Evolutionary conservation across 2,329 filamentous ascomycete species (phyloP), one percentile per base, ranked within the genome.

Genomic region (Pseudopithomyces maydicus): DNA sequence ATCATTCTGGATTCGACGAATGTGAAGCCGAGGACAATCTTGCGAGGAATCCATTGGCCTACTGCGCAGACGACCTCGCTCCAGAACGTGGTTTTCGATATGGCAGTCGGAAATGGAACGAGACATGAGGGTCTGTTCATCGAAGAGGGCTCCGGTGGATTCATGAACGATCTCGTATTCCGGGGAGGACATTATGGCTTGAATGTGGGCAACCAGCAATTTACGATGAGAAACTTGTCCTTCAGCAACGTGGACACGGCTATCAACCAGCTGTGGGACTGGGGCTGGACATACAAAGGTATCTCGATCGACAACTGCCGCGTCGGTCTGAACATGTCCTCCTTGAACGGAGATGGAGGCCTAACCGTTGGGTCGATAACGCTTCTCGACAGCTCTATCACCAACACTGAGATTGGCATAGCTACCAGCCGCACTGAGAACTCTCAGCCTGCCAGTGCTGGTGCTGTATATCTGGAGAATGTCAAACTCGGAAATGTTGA

Each of bases 1-100:
- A 80, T 91, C 47, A 77, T 87, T 54, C 78, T 90, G 38, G 88
- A 90, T 66, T 77, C 81, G 36, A 85, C 82, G 1, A 72, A 74
- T 1, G 78, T 86, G 0, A 78, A 81, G 22, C 71, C 81, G 0
- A 65, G 73, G n/a, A 78, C 75, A 8, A 68, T 77, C 2, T 78
- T 81, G 1, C 78, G 81, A 19, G 77, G 78, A 29, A 70, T 81
- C 17, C 78, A 81, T 51, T 81, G 78, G 78, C 77, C 76, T 5
- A 78, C 75, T 17, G 76, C 76, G n/a, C 79, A 81, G 56, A 76
- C 77, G 0, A 81, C 79, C 1, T 78, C 73, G 49, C 63, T 80
- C 6, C 78, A 80, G 62, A 81, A 81, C 47, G 62, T 81, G 2
- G 62, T 77, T 1, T 80, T 81, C 68, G 72, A 76, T 42, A 77